Evolutionary conservation across 768 basidiomycete species (phyloP).

Genomic region (Boletus patriciae): DNA sequence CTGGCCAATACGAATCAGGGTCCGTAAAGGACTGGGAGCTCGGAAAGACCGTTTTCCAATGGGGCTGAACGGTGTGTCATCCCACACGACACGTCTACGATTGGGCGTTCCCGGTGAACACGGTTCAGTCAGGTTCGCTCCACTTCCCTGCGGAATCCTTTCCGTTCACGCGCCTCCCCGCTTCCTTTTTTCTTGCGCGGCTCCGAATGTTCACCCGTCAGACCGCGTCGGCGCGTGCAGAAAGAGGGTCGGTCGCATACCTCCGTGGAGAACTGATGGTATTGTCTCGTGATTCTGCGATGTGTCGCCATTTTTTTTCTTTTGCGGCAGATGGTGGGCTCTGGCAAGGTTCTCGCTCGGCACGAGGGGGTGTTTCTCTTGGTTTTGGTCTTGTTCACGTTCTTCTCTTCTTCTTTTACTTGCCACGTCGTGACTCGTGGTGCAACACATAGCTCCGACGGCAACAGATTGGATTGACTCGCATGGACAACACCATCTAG

Average conservation of each 20-base stretch:
- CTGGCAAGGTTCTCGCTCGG: neutral
- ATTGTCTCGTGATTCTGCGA: constrained; percentile 1
- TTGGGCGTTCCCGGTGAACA: neutral
- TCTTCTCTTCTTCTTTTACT: neutral
- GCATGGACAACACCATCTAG: constrained; percentile 2
- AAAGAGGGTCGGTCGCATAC: neutral
- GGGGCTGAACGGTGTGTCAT: neutral
- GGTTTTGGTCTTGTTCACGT: neutral
- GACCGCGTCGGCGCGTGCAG: neutral
- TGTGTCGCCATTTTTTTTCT: neutral
- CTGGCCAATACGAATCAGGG: neutral
- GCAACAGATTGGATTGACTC: constrained; percentile 2
- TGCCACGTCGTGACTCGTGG: constrained; percentile 11
- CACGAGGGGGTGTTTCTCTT: neutral
- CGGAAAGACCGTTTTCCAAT: neutral
- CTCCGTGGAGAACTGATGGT: constrained; percentile 11
- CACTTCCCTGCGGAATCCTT: neutral
- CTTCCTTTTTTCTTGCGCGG: constrained; percentile 2
- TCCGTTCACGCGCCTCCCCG: constrained; percentile 2
- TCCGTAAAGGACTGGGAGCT: neutral
- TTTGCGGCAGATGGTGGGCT: constrained; percentile 1
- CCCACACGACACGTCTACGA: neutral
- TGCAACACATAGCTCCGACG: constrained; percentile 6
- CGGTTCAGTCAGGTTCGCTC: neutral
- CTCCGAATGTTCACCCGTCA: constrained; percentile 2